Conservation (phyloP, 768 basidiomycete species). For the Phanerochaete sordida region DNA sequence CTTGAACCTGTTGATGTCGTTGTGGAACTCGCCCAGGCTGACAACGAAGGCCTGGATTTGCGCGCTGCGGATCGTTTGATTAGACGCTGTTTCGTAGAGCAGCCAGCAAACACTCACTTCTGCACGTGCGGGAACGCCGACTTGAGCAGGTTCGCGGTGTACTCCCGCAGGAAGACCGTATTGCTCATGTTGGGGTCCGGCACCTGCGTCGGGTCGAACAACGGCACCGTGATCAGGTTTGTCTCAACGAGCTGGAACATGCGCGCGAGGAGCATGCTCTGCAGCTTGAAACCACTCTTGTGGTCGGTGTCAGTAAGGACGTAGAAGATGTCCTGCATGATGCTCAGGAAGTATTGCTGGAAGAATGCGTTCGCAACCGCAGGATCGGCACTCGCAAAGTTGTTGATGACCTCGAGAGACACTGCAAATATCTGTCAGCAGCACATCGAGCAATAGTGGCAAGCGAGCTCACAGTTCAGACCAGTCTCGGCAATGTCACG, state of each 20-base stretch:
- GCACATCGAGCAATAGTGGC: neutral
- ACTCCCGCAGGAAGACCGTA: constrained; percentile 75
- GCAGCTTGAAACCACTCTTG: constrained; percentile 97
- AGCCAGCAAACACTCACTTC: constrained; percentile 51
- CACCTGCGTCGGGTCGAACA: constrained; percentile 77
- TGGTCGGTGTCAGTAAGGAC: constrained; percentile 97
- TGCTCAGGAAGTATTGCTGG: constrained; percentile 91
- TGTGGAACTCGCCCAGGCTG: constrained; percentile 67
- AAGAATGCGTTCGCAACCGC: constrained; percentile 89
- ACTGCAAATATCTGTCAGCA: constrained; percentile 41
- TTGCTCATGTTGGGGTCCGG: constrained; percentile 74
- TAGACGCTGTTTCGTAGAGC: too few relatives aligned
- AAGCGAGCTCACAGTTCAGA: constrained; percentile 54
- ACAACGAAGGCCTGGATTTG: constrained; percentile 71
- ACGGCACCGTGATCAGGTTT: constrained; percentile 72
- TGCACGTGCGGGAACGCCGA: constrained; percentile 92
- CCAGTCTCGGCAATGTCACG: constrained; percentile 95
- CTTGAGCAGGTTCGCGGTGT: constrained; percentile 81
- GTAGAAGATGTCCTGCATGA: constrained; percentile 95
- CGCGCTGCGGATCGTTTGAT: constrained; percentile 50
- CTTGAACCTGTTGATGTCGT: constrained; percentile 89
- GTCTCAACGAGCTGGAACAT: constrained; percentile 91
- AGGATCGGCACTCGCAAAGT: constrained; percentile 81
- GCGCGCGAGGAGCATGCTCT: constrained; percentile 86
- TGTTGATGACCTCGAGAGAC: constrained; percentile 91